A percentile compares a stretch with the other conserved stretches of the same genome.
phyloP scores from a whole-genome alignment of 2,329 filamentous ascomycete genomes.

The Mycocentrospora acerina region DNA sequence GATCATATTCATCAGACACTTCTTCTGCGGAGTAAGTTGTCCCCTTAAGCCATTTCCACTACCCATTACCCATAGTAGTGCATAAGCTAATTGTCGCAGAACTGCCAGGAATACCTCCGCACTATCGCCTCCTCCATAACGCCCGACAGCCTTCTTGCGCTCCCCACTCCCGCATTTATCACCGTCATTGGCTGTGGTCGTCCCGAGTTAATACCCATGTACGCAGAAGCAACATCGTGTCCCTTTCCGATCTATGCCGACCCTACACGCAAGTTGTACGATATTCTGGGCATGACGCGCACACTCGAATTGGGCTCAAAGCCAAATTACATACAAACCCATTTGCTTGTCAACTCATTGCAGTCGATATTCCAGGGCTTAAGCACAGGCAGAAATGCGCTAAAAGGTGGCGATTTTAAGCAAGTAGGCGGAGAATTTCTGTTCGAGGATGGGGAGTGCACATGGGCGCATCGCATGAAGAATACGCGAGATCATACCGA shows the following conservation, averaged over 20 bases:
- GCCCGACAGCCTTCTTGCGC: constrained; percentile 44
- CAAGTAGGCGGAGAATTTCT: constrained; percentile 79
- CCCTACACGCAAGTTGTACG: constrained; percentile 66
- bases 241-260: constrained; percentile 78
- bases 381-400: constrained; percentile 59
- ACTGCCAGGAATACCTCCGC: constrained; percentile 74
- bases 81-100: constrained; percentile 48
- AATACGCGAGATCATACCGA: constrained; percentile 77
- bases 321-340: constrained; percentile 66
- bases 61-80: neutral
- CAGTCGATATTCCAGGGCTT: constrained; percentile 62
- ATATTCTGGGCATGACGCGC: constrained; percentile 67
- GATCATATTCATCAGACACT: constrained; percentile 75
- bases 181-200: constrained; percentile 73
- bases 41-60: neutral
- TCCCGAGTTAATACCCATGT: constrained; percentile 67
- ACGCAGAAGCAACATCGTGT: constrained; percentile 63
- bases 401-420: constrained; percentile 65
- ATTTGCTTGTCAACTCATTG: constrained; percentile 48
- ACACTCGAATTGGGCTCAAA: constrained; percentile 62
- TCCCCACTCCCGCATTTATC: constrained; percentile 62
- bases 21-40: constrained; percentile 72
- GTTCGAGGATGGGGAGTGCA: constrained; percentile 70
- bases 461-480: constrained; percentile 82
- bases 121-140: constrained; percentile 61